Evolutionary conservation across 2,329 filamentous ascomycete genomes (phyloP), one percentile per base, ranked within the genome.

Genomic region (Geosmithia morbida): DNA sequence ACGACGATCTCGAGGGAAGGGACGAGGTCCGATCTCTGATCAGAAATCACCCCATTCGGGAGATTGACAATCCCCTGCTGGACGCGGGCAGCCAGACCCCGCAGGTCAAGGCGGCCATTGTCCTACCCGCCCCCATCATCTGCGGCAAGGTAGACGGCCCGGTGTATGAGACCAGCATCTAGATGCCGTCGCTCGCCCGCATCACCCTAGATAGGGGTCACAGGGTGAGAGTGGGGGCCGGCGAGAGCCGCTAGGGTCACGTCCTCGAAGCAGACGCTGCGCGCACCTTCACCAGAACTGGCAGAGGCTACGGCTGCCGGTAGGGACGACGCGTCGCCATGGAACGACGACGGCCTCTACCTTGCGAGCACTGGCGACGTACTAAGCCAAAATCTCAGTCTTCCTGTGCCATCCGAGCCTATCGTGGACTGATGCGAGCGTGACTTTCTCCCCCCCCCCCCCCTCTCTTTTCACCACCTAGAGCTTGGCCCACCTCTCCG

Each of bases 341-440:
- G 67, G 67, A 61, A 63, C 10, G 51, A 59, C 37, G 52, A 66
- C n/a, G 66, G 65, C 0, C 46, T 68, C 14, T 68, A 67, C 48
- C 53, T 69, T 2, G 53, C 58, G 0, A 57, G 59, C 1, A 48
- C 56, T 10, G 55, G 54, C 11, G 59, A 62, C 22, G 33, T 56
- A 44, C 61, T 62, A 47, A 45, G 57, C 50, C 10, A n/a, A n/a
- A n/a, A n/a, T 20, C 13, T 22, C n/a, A n/a, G n/a, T 14, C 18
- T 16, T 40, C 8, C 22, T 26, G 4, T 26, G 4, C 22, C 22
- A 26, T 26, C 8, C 8, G n/a, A n/a, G n/a, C n/a, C n/a, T n/a
- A n/a, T n/a, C n/a, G n/a, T n/a, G n/a, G n/a, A n/a, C n/a, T n/a
- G n/a, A n/a, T n/a, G n/a, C n/a, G n/a, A n/a, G n/a, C n/a, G n/a